Base-by-base conservation (phyloP, 768 basidiomycete species). In the Postia placenta region DNA sequence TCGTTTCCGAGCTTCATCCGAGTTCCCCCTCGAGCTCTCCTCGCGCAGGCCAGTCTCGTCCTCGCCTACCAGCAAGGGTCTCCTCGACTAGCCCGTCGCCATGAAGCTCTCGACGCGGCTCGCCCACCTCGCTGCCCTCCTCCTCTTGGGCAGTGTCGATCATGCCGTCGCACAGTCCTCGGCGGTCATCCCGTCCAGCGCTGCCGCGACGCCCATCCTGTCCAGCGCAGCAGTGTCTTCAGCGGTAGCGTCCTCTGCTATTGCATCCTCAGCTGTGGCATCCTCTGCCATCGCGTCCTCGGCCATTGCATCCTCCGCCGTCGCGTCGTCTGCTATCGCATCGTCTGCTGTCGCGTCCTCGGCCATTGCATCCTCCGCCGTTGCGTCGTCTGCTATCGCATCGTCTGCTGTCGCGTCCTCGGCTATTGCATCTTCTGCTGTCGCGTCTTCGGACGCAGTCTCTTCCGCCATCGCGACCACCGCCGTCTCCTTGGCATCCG, bases 61-160 rank as follows among this genome's bases (percentile, higher is more conserved):
- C 15, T 15, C 30, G 30, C 30, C 15, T 7, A 33, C 30, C 30
- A 33, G n/a, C 30, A 33, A 15, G 24, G 26, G 28, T n/a, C n/a
- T n/a, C 33, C 26, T 19, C 45, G 26, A 11, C 33, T 30, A 17
- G 30, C 19, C 17, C 30, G 30, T 5, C 20, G 42, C 45, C 26
- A 45, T 30, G 45, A 45, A 33, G 45, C 47, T 48, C 38, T 40
- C 25, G 5, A 22, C 37, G 11, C 24, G 51, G 40, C 51, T 57
- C 43, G 27, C 51, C 23, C 52, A 51, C 36, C 23, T 57, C 38
- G 50, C 45, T 39, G 51, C 53, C 23, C 56, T 57, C 53, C 56
- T 55, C 49, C 14, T 45, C 45, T 50, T 54, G 50, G 50, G 48
- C 27, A 46, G 26, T 46, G 30, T 14, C 47, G 6, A 38, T 43